Evolutionary conservation across 1,139 yeast genomes (phyloP).

Genomic region (Saccharomyces hybrid): DNA sequence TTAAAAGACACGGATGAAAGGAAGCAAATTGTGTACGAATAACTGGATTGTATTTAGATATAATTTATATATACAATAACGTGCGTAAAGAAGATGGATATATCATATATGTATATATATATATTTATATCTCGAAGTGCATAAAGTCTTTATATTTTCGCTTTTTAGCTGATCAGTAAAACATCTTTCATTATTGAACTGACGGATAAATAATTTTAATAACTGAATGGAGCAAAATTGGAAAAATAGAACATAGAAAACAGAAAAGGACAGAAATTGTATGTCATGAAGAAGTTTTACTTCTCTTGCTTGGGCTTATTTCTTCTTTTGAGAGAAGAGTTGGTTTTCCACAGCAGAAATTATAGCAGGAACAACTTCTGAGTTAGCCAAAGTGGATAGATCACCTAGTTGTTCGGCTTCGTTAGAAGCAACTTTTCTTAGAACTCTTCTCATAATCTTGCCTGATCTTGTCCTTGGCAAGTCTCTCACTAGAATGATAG

Average conservation of each 20-base stretch:
- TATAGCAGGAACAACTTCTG: conserved; percentile 73
- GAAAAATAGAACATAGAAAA: neutral
- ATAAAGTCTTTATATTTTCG: neutral
- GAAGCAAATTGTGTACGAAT: neutral
- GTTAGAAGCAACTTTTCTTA: conserved; percentile 81
- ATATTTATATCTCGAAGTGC: neutral
- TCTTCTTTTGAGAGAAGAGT: conserved; percentile 14
- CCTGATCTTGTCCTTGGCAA: conserved; percentile 98
- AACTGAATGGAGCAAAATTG: neutral
- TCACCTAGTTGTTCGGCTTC: conserved; percentile 95
- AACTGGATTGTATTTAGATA: neutral
- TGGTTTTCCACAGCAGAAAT: conserved; percentile 40
- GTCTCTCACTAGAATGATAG: conserved; percentile 78
- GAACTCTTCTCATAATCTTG: conserved; percentile 95
- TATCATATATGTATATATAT: neutral
- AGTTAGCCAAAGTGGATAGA: conserved; percentile 82
- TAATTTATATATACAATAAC: neutral
- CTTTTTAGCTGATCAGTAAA: neutral
- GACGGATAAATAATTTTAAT: neutral
- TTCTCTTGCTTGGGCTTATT: conserved; percentile 2
- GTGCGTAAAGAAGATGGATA: neutral
- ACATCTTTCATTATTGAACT: neutral
- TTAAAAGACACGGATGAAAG: neutral
- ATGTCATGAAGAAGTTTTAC: neutral
- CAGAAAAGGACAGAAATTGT: neutral